Percentiles rank a stretch among this genome's conserved stretches.
Conservation (phyloP, 164 flowering plant genomes). For the Saururus chinensis region DNA sequence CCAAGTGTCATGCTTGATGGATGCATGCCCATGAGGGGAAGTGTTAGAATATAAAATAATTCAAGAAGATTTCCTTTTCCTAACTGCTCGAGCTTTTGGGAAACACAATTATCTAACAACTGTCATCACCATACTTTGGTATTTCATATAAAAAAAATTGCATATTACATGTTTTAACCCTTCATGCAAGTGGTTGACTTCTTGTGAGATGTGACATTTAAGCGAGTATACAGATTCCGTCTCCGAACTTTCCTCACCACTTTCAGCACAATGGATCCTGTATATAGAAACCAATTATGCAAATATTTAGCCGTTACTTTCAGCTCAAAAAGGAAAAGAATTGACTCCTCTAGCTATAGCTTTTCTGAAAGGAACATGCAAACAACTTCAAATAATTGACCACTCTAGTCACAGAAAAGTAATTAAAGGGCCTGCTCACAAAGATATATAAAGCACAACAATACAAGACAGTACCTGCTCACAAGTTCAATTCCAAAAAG, state of each 20-base stretch:
- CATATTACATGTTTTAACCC: conserved; percentile 67
- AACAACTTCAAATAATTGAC: too few relatives aligned
- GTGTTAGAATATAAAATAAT: too few relatives aligned
- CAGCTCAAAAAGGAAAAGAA: not conserved
- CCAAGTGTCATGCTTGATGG: too few relatives aligned
- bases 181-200: conserved; percentile 95
- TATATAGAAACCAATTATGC: not conserved
- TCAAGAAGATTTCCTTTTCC: too few relatives aligned
- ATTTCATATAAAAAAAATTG: not conserved
- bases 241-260: conserved; percentile 95
- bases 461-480: conserved; percentile 55
- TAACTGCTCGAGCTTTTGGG: too few relatives aligned
- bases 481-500: conserved; percentile 84
- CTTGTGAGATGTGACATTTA: conserved; percentile 95
- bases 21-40: too few relatives aligned
- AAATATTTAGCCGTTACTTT: not conserved
- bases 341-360: not conserved
- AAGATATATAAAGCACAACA: not conserved
- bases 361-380: not conserved
- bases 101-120: too few relatives aligned
- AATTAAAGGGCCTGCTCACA: too few relatives aligned
- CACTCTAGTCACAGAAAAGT: too few relatives aligned
- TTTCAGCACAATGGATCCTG: conserved; percentile 91
- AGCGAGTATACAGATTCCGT: conserved; percentile 77
- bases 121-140: not conserved